Base-by-base conservation (phyloP, 768 basidiomycete species). In the Termitomyces sp. region DNA sequence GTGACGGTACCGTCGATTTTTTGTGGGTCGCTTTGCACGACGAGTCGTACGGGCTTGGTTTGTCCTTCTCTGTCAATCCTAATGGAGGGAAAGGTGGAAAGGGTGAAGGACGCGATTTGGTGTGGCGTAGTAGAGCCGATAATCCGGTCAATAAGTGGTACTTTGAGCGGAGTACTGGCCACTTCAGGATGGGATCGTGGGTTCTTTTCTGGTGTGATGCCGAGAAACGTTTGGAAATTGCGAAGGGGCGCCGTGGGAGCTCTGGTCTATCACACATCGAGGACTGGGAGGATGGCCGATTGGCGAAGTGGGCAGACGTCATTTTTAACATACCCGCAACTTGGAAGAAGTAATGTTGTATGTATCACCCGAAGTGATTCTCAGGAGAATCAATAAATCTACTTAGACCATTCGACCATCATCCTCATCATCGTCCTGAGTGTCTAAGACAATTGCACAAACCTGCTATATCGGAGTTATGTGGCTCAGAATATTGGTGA, bases 131-230 rank as follows among this genome's bases (percentile, higher is more conserved):
- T 69, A 81, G 97, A 55, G 80, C 89, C 7, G 81, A 97, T 73
- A 99, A 99, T 71, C 95, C 94, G 0, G 86, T 98, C 57, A 99
- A 99, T 75, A 96, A 94, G 73, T 99, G 97, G 97, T 99, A 99
- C 74, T 98, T 93, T 63, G 97, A 99, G 67, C 86, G 97, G 35
- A 91, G 89, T 68, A 89, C 88, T 20, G 97, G 97, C 20, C 95
- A 98, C 73, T 61, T 94, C 40, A 81, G 91, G 61, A 82, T 88
- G 77, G 89, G 87, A 12, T 76, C 85, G 26, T 99, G 96, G 92
- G 86, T 93, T 46, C 71, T 99, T 65, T 99, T 99, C 72, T 99
- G 97, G 97, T 97, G 95, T 71, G 97, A 99, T 74, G 93, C 88
- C 1, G 96, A 98, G 76, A 91, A 88, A 73, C 79, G 88, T 53